These are phyloP conservation scores for Ziziphus jujuba DNA, from an alignment of 306 rosid species.

Conservation along the genomic window DNA sequence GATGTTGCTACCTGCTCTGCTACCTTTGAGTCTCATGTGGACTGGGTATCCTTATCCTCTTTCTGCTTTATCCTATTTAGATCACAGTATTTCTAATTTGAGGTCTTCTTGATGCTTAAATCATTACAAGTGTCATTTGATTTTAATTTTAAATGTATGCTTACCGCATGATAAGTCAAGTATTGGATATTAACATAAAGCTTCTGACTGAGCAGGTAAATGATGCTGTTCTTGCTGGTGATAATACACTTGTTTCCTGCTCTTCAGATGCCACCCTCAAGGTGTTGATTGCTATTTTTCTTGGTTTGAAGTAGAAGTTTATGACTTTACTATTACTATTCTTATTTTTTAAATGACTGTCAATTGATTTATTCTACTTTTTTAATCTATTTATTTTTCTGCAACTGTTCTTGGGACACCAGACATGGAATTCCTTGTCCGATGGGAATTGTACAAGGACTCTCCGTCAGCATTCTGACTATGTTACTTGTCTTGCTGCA, in stretches of 20 bases:
- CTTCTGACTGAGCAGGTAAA: conserved; percentile 73
- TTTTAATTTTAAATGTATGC: neutral
- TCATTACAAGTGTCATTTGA: neutral
- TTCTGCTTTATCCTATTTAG: neutral
- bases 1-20: conserved; percentile 81
- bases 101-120: neutral
- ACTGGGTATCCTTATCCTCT: conserved; percentile 69
- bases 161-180: conserved; percentile 8
- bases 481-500: conserved; percentile 92
- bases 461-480: conserved; percentile 90
- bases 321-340: conserved; percentile 10
- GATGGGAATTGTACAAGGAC: conserved; percentile 75
- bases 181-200: conserved; percentile 17
- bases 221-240: conserved; percentile 89
- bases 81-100: neutral
- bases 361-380: conserved; percentile 11
- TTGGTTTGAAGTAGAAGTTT: conserved; percentile 9
- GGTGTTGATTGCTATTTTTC: conserved; percentile 45
- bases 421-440: conserved; percentile 89
- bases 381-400: conserved; percentile 10
- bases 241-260: conserved; percentile 88
- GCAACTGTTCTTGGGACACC: conserved; percentile 15
- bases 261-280: conserved; percentile 95
- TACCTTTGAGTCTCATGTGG: conserved; percentile 98
- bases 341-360: conserved; percentile 6